A percentile compares a stretch with the other conserved stretches of the same genome.
Evolutionary conservation across 2,329 filamentous ascomycete genomes (phyloP).

Genomic region (Clarireedia monteithiana): DNA sequence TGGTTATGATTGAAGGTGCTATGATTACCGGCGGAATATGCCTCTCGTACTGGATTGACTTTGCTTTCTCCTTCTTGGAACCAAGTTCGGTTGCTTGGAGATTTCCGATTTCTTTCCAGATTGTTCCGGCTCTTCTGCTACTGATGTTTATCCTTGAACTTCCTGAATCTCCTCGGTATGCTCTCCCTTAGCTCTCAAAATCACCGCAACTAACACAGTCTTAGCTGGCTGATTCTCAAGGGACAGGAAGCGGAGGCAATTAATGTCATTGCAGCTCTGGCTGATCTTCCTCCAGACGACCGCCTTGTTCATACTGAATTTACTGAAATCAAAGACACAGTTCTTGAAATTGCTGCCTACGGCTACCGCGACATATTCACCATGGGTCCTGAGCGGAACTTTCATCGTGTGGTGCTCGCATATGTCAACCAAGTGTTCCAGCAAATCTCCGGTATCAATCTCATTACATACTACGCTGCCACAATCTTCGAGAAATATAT

Average conservation of each 20-base stretch:
- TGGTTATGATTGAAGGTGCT: slow-evolving; percentile 11
- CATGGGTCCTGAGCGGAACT: slow-evolving; percentile 29
- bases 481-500: slow-evolving; percentile 44
- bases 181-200: neutral
- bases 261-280: slow-evolving; percentile 26
- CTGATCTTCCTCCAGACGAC: slow-evolving; percentile 34
- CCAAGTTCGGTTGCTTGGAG: slow-evolving; percentile 6
- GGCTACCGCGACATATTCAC: slow-evolving; percentile 4
- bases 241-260: slow-evolving; percentile 28
- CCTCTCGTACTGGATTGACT: slow-evolving; percentile 11
- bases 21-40: slow-evolving; percentile 8
- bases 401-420: slow-evolving; percentile 64
- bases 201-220: neutral
- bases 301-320: slow-evolving; percentile 49
- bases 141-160: slow-evolving; percentile 18
- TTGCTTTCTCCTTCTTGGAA: slow-evolving; percentile 3
- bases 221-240: slow-evolving; percentile 29
- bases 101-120: slow-evolving; percentile 11
- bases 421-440: slow-evolving; percentile 55
- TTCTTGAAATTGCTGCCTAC: neutral
- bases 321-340: slow-evolving; percentile 28
- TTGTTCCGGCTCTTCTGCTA: slow-evolving; percentile 5
- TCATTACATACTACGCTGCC: slow-evolving; percentile 40
- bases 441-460: slow-evolving; percentile 38
- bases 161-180: slow-evolving; percentile 28